Conservation (phyloP, 2,329 filamentous ascomycete genomes). For the Verticillium nubilum region DNA sequence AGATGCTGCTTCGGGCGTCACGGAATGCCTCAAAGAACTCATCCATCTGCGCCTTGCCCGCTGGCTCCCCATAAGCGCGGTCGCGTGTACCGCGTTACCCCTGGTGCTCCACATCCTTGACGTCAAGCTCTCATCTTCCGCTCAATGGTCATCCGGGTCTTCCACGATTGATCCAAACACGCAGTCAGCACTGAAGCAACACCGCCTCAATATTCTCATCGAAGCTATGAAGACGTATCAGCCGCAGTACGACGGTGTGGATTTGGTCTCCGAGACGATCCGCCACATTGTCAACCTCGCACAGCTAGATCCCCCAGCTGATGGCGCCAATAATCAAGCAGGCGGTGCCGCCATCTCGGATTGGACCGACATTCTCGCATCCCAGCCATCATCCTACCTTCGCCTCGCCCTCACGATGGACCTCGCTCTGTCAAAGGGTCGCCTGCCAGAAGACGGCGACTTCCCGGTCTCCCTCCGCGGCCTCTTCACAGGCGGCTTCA, state of each 20-base stretch:
- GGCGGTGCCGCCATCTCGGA: slow-evolving; percentile 23
- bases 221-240: slow-evolving; percentile 41
- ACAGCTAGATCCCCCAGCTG: slow-evolving; percentile 16
- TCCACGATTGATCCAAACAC: slow-evolving; percentile 20
- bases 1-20: slow-evolving; percentile 36
- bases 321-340: neutral
- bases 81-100: slow-evolving; percentile 27
- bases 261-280: slow-evolving; percentile 37
- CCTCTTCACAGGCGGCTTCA: slow-evolving; percentile 30
- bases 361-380: slow-evolving; percentile 36
- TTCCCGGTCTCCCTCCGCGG: slow-evolving; percentile 32
- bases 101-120: slow-evolving; percentile 27
- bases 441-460: slow-evolving; percentile 32
- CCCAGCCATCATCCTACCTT: slow-evolving; percentile 32
- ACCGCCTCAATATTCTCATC: slow-evolving; percentile 36
- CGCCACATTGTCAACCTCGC: slow-evolving; percentile 36
- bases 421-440: slow-evolving; percentile 34
- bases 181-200: slow-evolving; percentile 32
- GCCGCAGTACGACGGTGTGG: slow-evolving; percentile 38
- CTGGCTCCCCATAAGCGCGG: slow-evolving; percentile 41
- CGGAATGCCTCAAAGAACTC: slow-evolving; percentile 40
- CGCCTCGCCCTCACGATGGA: slow-evolving; percentile 38
- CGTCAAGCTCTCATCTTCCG: slow-evolving; percentile 23
- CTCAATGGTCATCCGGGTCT: neutral
- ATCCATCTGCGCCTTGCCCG: slow-evolving; percentile 37